Percentiles rank a stretch among this genome's conserved stretches.
phyloP scores from a whole-genome alignment of 495 filamentous ascomycete genomes.

The Ramalina intermedia region DNA sequence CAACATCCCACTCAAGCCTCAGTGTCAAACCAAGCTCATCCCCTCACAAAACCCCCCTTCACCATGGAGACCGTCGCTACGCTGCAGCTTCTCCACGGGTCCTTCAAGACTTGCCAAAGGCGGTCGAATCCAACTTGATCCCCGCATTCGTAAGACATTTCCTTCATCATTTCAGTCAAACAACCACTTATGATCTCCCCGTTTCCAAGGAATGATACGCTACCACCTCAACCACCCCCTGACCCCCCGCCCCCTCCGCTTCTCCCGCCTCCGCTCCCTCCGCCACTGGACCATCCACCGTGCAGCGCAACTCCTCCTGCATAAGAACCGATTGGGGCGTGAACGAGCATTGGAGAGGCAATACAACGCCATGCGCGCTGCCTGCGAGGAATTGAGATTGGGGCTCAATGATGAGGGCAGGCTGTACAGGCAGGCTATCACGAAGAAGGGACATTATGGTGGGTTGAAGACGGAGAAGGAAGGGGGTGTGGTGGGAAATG shows the following conservation, averaged over 20 bases:
- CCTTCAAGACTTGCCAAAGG: conserved; percentile 23
- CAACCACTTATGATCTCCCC: too few species aligned
- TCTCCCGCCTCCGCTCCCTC: conserved; percentile 74
- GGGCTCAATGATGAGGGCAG: conserved; percentile 59
- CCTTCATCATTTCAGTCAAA: background rate
- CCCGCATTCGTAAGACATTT: conserved; percentile 34
- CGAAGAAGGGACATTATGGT: conserved; percentile 64
- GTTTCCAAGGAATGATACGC: conserved; percentile 38
- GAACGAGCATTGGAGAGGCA: conserved; percentile 53
- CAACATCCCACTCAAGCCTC: conserved; percentile 9
- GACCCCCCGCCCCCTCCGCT: conserved; percentile 64
- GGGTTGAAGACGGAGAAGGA: conserved; percentile 9
- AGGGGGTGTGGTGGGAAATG: conserved; percentile 12
- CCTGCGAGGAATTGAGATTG: conserved; percentile 68
- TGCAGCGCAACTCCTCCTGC: conserved; percentile 66
- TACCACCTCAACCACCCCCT: conserved; percentile 51
- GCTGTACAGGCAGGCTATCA: conserved; percentile 71
- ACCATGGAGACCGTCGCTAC: background rate
- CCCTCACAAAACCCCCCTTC: background rate
- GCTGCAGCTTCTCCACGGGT: conserved; percentile 26
- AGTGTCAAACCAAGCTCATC: background rate
- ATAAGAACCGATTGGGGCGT: conserved; percentile 42
- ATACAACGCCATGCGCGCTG: conserved; percentile 63
- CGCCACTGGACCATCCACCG: conserved; percentile 99
- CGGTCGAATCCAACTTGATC: conserved; percentile 17